phyloP scores from a whole-genome alignment of 306 rosid species.

The Sechiopsis laciniata region DNA sequence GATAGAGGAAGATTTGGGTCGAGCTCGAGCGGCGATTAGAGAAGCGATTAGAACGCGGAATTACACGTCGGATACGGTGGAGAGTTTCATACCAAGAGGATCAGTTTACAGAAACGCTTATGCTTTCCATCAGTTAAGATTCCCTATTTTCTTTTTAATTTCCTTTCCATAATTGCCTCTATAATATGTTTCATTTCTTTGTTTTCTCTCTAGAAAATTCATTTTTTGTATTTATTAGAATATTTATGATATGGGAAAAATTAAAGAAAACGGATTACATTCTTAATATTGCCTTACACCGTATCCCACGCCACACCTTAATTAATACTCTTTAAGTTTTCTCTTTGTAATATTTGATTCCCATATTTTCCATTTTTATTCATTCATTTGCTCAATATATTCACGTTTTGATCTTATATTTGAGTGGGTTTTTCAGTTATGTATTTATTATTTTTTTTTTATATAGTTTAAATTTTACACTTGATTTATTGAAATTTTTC shows the following conservation, averaged over 20 bases:
- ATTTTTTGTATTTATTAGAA: too few species aligned
- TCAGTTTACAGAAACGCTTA: constrained; percentile 38
- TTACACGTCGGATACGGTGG: constrained; percentile 25
- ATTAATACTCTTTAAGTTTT: neutral
- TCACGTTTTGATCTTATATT: too few species aligned
- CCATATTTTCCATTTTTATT: neutral
- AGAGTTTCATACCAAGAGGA: constrained; percentile 46
- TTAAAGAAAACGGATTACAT: neutral
- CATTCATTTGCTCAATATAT: neutral
- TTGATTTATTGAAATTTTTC: too few species aligned
- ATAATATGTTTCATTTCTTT: neutral
- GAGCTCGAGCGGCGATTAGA: constrained; percentile 39
- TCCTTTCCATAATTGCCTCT: neutral
- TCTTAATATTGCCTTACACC: neutral
- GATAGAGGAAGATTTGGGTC: constrained; percentile 37
- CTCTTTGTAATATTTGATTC: neutral
- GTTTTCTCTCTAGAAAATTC: too few species aligned
- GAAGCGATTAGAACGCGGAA: constrained; percentile 28
- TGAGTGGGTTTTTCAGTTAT: too few species aligned
- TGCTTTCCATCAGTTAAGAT: constrained; percentile 33
- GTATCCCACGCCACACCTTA: neutral
- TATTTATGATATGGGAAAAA: too few species aligned
- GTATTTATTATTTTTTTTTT: too few species aligned
- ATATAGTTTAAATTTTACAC: too few species aligned
- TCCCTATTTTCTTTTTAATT: neutral